Evolutionary conservation across 495 filamentous ascomycete genomes (phyloP).

Genomic region (Lentithecium fluviatile): DNA sequence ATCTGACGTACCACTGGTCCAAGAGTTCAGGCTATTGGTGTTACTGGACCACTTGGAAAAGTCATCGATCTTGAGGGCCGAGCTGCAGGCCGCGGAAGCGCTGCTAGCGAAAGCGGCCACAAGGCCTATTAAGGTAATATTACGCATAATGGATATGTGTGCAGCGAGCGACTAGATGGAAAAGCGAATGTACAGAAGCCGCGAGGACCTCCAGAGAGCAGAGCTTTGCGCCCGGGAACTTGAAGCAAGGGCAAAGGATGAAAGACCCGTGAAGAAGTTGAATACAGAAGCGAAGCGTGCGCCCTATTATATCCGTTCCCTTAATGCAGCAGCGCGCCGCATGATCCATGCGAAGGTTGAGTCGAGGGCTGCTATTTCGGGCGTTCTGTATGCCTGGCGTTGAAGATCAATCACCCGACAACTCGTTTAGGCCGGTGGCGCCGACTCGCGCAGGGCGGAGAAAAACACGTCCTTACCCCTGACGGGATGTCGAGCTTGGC

Average conservation of each 20-base stretch:
- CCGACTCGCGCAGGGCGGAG: neutral
- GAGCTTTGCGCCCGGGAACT: neutral
- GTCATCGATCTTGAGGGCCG: conserved; percentile 57
- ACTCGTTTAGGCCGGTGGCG: neutral
- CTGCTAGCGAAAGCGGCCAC: conserved; percentile 19
- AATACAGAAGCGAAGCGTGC: neutral
- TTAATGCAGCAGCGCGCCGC: neutral
- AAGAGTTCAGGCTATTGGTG: conserved; percentile 50
- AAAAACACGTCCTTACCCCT: neutral
- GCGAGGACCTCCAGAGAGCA: conserved; percentile 13
- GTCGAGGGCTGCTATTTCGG: too few species aligned
- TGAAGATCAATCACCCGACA: neutral
- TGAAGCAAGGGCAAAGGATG: neutral
- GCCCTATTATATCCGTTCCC: neutral
- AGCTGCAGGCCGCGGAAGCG: conserved; percentile 47
- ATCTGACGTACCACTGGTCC: conserved; percentile 52
- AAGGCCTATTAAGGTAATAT: conserved; percentile 30
- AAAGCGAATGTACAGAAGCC: conserved; percentile 34
- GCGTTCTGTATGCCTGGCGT: too few species aligned
- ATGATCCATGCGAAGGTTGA: neutral
- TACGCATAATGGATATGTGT: conserved; percentile 16
- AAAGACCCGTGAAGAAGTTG: neutral
- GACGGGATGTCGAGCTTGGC: neutral
- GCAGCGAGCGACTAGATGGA: conserved; percentile 22
- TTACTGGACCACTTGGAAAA: conserved; percentile 54